These are phyloP conservation scores for Stephania cephalantha DNA, from an alignment of 164 flowering plant genomes.

Conservation along the genomic window DNA sequence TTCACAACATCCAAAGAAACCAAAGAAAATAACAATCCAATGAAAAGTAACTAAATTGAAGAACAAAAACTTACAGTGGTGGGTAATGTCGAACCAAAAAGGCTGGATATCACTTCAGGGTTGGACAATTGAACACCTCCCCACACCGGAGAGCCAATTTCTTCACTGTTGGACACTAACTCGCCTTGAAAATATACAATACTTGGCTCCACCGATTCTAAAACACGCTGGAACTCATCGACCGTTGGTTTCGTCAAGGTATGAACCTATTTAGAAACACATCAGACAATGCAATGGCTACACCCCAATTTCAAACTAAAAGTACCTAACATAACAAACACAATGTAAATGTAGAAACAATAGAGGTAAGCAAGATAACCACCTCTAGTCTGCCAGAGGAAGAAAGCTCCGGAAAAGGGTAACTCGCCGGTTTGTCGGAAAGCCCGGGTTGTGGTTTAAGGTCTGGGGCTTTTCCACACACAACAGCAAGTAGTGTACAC, in stretches of 20 bases:
- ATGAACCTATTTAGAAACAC: slow-evolving; percentile 44
- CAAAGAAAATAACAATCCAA: neutral
- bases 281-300: neutral
- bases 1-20: too few species aligned
- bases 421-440: slow-evolving; percentile 23
- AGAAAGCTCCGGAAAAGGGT: slow-evolving; percentile 59
- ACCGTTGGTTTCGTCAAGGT: slow-evolving; percentile 41
- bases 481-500: slow-evolving; percentile 60
- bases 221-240: slow-evolving; percentile 45
- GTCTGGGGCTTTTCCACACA: slow-evolving; percentile 31
- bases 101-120: slow-evolving; percentile 42
- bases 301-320: neutral
- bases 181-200: slow-evolving; percentile 71
- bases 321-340: neutral
- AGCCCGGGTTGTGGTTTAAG: slow-evolving; percentile 25
- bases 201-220: slow-evolving; percentile 49
- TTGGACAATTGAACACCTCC: slow-evolving; percentile 43
- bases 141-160: slow-evolving; percentile 53
- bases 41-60: neutral
- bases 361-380: neutral
- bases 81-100: slow-evolving; percentile 55
- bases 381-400: slow-evolving; percentile 87
- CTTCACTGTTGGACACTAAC: slow-evolving; percentile 37
- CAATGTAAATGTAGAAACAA: neutral
- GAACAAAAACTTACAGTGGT: slow-evolving; percentile 46